Evolutionary conservation across 140 eudicot genomes (phyloP).

Genomic region (Artemisia princeps): DNA sequence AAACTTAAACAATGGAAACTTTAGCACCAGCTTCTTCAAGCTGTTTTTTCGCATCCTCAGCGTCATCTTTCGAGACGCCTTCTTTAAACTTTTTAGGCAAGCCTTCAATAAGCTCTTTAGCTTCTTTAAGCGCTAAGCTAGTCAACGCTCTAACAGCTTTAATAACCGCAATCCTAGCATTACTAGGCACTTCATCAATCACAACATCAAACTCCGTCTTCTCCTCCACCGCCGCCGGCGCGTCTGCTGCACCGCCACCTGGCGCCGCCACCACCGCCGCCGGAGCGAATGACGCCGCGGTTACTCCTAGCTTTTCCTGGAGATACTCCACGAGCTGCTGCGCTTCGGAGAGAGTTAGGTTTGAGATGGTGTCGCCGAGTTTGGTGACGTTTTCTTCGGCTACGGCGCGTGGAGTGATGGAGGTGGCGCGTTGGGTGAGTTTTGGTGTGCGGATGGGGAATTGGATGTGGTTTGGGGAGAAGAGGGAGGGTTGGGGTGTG

Average conservation of each 20-base stretch:
- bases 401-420: slow-evolving; percentile 66
- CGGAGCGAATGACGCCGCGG: slow-evolving; percentile 87
- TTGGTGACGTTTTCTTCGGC: slow-evolving; percentile 60
- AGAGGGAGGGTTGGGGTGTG: slow-evolving; percentile 19
- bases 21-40: slow-evolving; percentile 95
- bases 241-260: slow-evolving; percentile 51
- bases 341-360: slow-evolving; percentile 71
- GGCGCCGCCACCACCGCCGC: slow-evolving; percentile 62
- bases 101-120: slow-evolving; percentile 86
- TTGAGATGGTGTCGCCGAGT: slow-evolving; percentile 66
- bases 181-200: slow-evolving; percentile 80
- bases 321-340: slow-evolving; percentile 79
- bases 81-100: slow-evolving; percentile 87
- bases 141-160: slow-evolving; percentile 90
- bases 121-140: slow-evolving; percentile 71
- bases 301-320: slow-evolving; percentile 80
- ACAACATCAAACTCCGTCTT: slow-evolving; percentile 85
- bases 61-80: slow-evolving; percentile 69
- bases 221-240: slow-evolving; percentile 66
- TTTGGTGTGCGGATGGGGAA: slow-evolving; percentile 43
- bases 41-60: slow-evolving; percentile 85
- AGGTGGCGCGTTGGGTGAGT: slow-evolving; percentile 45
- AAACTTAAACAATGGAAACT: slow-evolving; percentile 52
- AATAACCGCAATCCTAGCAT: slow-evolving; percentile 73
- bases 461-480: slow-evolving; percentile 47